These are phyloP conservation scores for Sicyos edulis DNA, from an alignment of 306 rosid genomes.

Conservation along the genomic window DNA sequence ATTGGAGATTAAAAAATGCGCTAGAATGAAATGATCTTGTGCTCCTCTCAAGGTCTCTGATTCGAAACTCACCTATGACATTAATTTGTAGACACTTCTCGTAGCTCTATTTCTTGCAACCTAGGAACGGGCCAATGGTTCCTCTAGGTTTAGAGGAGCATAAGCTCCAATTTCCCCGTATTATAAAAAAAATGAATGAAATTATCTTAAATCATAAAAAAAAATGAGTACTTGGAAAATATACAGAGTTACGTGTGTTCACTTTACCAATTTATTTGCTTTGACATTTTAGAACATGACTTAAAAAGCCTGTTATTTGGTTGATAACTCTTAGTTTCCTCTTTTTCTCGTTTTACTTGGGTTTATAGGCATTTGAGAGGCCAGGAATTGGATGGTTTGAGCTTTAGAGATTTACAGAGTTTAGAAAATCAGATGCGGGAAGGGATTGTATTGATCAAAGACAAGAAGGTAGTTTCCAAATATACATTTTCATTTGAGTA, in stretches of 20 bases:
- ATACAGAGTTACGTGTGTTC: not conserved
- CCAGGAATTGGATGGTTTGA: conserved; percentile 58
- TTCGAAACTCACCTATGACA: too few species aligned
- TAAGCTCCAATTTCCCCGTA: too few species aligned
- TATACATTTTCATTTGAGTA: not conserved
- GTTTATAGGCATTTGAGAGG: conserved; percentile 54
- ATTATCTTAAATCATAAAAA: not conserved
- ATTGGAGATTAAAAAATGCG: not conserved
- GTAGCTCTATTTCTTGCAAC: too few species aligned
- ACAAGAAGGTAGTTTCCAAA: conserved; percentile 45
- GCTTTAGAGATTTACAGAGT: conserved; percentile 43
- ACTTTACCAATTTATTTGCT: conserved; percentile 5
- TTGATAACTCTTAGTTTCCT: not conserved
- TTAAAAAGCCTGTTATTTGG: not conserved
- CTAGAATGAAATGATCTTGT: not conserved
- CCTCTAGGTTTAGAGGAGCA: too few species aligned
- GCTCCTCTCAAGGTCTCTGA: too few species aligned
- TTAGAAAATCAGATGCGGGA: conserved; percentile 52
- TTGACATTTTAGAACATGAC: not conserved
- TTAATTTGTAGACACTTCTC: too few species aligned
- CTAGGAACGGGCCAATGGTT: too few species aligned
- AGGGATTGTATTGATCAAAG: conserved; percentile 47
- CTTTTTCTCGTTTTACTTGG: not conserved
- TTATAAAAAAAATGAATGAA: not conserved
- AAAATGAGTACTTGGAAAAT: not conserved